phyloP scores from a whole-genome alignment of 75 land plant genomes.

The Isoetes taiwanensis region DNA sequence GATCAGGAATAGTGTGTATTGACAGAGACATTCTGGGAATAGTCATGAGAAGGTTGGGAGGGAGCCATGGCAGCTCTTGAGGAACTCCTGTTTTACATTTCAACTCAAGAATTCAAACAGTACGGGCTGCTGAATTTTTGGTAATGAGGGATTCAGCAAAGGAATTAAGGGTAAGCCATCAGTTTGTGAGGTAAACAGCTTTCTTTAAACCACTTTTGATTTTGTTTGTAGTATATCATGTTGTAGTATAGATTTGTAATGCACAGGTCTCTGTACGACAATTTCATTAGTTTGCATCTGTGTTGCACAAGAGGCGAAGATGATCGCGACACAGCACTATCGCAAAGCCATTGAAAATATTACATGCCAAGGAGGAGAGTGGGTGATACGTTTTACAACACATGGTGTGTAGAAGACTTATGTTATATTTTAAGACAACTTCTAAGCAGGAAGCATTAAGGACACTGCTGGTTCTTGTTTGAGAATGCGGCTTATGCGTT shows the following conservation, averaged over 20 bases:
- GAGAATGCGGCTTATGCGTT: slow-evolving; percentile 76
- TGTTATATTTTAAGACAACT: slow-evolving; percentile 69
- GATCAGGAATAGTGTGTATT: slow-evolving; percentile 73
- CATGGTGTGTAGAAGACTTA: slow-evolving; percentile 65
- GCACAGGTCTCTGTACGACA: slow-evolving; percentile 65
- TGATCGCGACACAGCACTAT: slow-evolving; percentile 86
- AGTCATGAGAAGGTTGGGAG: slow-evolving; percentile 81
- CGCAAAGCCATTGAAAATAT: slow-evolving; percentile 94
- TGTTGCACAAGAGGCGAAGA: slow-evolving; percentile 94
- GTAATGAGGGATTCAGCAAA: slow-evolving; percentile 54
- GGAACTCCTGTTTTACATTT: slow-evolving; percentile 82
- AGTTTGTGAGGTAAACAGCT: too few relatives aligned
- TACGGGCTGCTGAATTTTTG: slow-evolving; percentile 30
- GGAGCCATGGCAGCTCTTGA: slow-evolving; percentile 97
- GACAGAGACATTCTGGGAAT: slow-evolving; percentile 78
- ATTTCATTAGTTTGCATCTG: slow-evolving; percentile 72
- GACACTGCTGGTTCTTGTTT: slow-evolving; percentile 96
- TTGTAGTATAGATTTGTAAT: too few relatives aligned
- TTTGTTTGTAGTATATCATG: too few relatives aligned
- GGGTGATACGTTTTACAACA: slow-evolving; percentile 82
- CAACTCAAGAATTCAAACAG: slow-evolving; percentile 58
- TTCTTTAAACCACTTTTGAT: too few relatives aligned
- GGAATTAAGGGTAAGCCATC: slow-evolving; percentile 43
- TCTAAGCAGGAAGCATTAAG: slow-evolving; percentile 78
- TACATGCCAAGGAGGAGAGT: slow-evolving; percentile 84